Percentiles rank a stretch among this genome's conserved stretches.
These are phyloP conservation scores for Phaffia australis DNA, from an alignment of 768 basidiomycete genomes.

Conservation along the genomic window DNA sequence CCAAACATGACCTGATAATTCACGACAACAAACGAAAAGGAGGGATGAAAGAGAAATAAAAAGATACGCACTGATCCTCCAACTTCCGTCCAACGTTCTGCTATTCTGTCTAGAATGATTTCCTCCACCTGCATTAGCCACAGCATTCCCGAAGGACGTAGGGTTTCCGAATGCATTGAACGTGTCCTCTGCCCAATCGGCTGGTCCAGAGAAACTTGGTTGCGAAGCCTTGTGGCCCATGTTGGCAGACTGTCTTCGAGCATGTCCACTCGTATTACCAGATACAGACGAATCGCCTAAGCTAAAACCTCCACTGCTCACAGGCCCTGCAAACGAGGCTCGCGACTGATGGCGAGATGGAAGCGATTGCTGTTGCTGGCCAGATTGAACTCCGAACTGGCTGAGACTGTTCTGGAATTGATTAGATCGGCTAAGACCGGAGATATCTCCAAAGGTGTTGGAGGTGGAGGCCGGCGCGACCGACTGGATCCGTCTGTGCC, in stretches of 20 bases:
- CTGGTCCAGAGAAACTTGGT: conserved; percentile 35
- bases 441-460: conserved; percentile 17
- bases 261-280: conserved; percentile 44
- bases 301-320: conserved; percentile 22
- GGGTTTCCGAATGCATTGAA: conserved; percentile 49
- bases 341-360: conserved; percentile 41
- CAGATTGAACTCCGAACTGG: conserved; percentile 31
- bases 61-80: conserved; percentile 68
- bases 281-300: conserved; percentile 35
- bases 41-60: conserved; percentile 42
- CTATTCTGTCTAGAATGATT: conserved; percentile 57
- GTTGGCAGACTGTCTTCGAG: conserved; percentile 80
- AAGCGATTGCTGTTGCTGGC: conserved; percentile 47
- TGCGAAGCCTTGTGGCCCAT: conserved; percentile 64
- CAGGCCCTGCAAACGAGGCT: conserved; percentile 27
- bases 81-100: conserved; percentile 45
- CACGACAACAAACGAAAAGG: too few species aligned
- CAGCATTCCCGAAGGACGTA: neutral
- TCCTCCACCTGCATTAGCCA: conserved; percentile 34
- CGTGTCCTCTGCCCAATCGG: conserved; percentile 56
- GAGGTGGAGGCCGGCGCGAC: conserved; percentile 43
- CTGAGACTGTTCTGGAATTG: conserved; percentile 14
- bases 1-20: too few species aligned
- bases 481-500: conserved; percentile 77
- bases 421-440: neutral